Evolutionary conservation across 2,329 filamentous ascomycete species (phyloP), one percentile per base, ranked within the genome.

Genomic region (Aspergillus hiratsukae): DNA sequence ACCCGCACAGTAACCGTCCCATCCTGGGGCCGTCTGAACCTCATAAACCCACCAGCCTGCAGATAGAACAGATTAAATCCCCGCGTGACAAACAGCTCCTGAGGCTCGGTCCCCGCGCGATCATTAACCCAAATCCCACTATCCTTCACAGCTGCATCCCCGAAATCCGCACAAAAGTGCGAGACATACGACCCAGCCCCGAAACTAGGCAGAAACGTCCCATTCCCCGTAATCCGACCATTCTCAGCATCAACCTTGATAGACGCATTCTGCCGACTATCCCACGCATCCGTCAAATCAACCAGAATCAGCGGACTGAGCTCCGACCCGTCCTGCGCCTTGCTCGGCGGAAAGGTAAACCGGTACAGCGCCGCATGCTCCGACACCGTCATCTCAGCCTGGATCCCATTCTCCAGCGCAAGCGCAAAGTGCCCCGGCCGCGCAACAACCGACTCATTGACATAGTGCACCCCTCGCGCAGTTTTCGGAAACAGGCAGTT

Each of bases 91-190:
- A 37, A 17, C 14, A 37, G 31, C 31, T 37, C 31, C 14, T 37
- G 31, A 37, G 31, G 14, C 3, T 75, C 72, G 1, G 75, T 72
- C 43, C 80, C 81, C 3, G 83, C 83, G 11, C 84, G 78, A 62
- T 81, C 84, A 64, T 87, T 82, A 2, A 77, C 78, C 67, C 81
- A 89, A 46, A 88, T 78, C 14, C 86, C 86, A 21, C 72, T 81
- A 62, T 87, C 81, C 40, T 79, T 74, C 3, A 88, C 71, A 0
- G 70, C 64, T 1, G 82, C 80, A 0, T 82, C 85, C 9, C 70
- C 67, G 60, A 89, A 88, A 62, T 88, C 86, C 2, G 84, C 84
- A 62, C 86, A 88, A 62, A 88, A 87, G 66, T 85, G 80, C 3
- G 82, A 71, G 14, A 73, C 71, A 64, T 85, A 89, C 3, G 66